A percentile compares a stretch with the other conserved stretches of the same genome.
phyloP scores from a whole-genome alignment of 192 early-diverging fungal species.

The Anaeromyces robustus region DNA sequence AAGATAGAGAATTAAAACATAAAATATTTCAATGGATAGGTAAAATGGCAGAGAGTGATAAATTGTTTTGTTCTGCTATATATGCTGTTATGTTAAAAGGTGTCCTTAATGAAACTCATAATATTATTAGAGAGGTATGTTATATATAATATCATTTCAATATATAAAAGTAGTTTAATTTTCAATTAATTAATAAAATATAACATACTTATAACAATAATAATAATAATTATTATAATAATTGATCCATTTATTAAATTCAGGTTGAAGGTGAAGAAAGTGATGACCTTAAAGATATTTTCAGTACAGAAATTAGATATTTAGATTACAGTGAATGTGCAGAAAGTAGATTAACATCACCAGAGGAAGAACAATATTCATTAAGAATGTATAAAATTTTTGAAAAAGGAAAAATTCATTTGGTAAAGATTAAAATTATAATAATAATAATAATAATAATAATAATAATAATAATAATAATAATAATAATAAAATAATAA shows the following conservation, averaged over 20 bases:
- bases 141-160: too few species aligned
- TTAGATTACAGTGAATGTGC: neutral
- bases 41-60: neutral
- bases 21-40: neutral
- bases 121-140: neutral
- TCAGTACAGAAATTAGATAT: neutral
- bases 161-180: too few species aligned
- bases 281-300: neutral
- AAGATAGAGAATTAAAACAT: neutral
- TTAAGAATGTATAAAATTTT: neutral
- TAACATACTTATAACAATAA: too few species aligned
- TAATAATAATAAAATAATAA: too few species aligned
- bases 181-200: too few species aligned
- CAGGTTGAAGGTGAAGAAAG: neutral
- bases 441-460: too few species aligned
- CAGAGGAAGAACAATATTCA: neutral
- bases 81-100: neutral
- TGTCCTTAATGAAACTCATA: neutral
- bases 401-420: neutral
- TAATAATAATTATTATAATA: too few species aligned
- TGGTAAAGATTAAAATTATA: neutral
- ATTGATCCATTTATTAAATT: neutral
- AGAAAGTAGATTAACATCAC: neutral
- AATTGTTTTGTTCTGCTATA: neutral
- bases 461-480: too few species aligned